Evolutionary conservation across 2,329 filamentous ascomycete species (phyloP), one percentile per base, ranked within the genome.

Genomic region (Zasmidium cellare): DNA sequence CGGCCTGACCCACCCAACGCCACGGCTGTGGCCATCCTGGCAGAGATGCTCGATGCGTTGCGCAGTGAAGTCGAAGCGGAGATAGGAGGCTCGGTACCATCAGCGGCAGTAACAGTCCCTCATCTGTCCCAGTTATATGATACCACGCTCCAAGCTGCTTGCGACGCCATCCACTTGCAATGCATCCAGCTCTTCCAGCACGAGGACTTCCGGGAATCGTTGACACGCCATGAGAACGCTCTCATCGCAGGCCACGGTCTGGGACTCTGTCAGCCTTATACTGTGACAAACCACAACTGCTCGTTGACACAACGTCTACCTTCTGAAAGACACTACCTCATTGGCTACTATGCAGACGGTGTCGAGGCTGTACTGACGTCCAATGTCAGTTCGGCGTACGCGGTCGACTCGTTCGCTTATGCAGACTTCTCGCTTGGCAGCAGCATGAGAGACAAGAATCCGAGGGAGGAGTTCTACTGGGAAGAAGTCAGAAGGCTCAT

Each of bases 401-500:
- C 16, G 7, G 18, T 25, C 23, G 18, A 24, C 2, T n/a, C 46
- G 24, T 24, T 49, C 14, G 18, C 5, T 22, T 5, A 31, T 31
- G 28, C 28, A 7, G 28, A 31, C 7, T 7, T 31, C 7, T 31
- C 14, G 7, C 55, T 53, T 2, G 49, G 55, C 2, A 24, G 16
- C 7, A 20, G 41, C 12, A 24, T 28, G 22, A 24, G 24, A 3
- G 1, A 57, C 16, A 24, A 18, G 3, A 48, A 57, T 55, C 46
- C 53, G 3, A 31, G 31, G 2, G 50, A 53, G 20, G 2, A 46
- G 20, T 49, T 44, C 19, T 57, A 57, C 28, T 57, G 55, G 50
- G 49, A 49, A 41, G 28, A 44, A n/a, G 50, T 49, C 19, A 44
- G 55, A n/a, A 19, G 22, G 22, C 16, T 57, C 5, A 19, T 57